Conservation (phyloP, 2,329 filamentous ascomycete species). For the Colletotrichum sp. region DNA sequence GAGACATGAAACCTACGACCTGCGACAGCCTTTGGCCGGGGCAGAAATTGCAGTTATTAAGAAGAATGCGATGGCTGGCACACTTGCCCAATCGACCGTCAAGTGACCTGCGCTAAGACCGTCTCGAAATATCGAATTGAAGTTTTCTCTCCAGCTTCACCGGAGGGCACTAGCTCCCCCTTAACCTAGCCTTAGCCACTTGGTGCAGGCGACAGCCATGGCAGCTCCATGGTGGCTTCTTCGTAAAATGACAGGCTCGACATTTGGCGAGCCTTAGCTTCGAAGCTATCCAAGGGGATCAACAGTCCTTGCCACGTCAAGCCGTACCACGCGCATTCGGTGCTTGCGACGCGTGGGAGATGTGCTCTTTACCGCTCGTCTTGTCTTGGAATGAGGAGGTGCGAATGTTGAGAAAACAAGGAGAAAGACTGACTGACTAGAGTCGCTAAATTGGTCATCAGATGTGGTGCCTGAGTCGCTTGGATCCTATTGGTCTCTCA, state of each 20-base stretch:
- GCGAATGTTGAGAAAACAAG: background rate
- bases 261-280: background rate
- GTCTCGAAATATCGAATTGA: background rate
- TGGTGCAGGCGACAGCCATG: background rate
- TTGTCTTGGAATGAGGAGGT: background rate
- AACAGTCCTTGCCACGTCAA: slow-evolving; percentile 17
- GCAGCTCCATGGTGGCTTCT: background rate
- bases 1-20: background rate
- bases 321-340: background rate
- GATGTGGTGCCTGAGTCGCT: background rate
- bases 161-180: background rate
- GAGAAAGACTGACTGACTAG: background rate
- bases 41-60: background rate
- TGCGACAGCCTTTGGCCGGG: background rate
- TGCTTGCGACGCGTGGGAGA: background rate
- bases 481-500: background rate
- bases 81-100: background rate
- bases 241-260: background rate
- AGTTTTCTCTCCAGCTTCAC: background rate
- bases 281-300: background rate
- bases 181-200: slow-evolving; percentile 1
- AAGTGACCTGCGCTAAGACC: slow-evolving; percentile 16
- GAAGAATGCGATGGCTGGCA: background rate
- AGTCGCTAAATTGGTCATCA: background rate
- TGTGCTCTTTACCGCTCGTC: background rate